Conservation (phyloP, 2,329 filamentous ascomycete species). For the Ustulina deusta region DNA sequence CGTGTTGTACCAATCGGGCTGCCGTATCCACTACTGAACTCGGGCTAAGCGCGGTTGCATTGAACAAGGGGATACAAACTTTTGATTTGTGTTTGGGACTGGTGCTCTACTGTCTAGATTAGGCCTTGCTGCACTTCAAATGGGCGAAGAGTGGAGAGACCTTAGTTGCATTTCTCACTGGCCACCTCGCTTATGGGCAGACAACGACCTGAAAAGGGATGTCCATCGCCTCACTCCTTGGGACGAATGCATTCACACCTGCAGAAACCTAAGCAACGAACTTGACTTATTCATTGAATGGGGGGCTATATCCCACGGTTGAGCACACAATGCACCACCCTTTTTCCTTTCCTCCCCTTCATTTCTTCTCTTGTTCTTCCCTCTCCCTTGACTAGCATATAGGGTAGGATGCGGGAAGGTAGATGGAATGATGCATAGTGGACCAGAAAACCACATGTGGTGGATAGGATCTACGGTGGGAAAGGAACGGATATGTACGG, state of each 20-base stretch:
- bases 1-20: constrained; percentile 27
- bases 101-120: constrained; percentile 6
- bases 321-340: constrained; percentile 5
- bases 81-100: constrained; percentile 25
- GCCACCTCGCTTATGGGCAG: constrained; percentile 11
- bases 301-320: not conserved
- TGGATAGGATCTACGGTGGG: constrained; percentile 49
- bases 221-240: not conserved
- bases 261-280: not conserved
- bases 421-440: constrained; percentile 44
- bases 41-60: constrained; percentile 27
- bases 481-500: constrained; percentile 50
- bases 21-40: constrained; percentile 25
- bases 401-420: constrained; percentile 43
- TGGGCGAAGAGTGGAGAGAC: constrained; percentile 8
- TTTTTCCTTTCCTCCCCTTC: not conserved
- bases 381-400: constrained; percentile 12
- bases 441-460: constrained; percentile 45
- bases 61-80: constrained; percentile 13
- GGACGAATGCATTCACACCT: constrained; percentile 14
- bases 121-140: constrained; percentile 17
- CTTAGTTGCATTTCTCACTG: constrained; percentile 1
- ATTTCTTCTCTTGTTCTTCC: not conserved
- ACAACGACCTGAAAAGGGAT: not conserved
- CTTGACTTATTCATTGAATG: not conserved